Percentiles rank a stretch among this genome's conserved stretches.
These are phyloP conservation scores for Chaetomidium leptoderma DNA, from an alignment of 495 filamentous ascomycete species.

Conservation along the genomic window DNA sequence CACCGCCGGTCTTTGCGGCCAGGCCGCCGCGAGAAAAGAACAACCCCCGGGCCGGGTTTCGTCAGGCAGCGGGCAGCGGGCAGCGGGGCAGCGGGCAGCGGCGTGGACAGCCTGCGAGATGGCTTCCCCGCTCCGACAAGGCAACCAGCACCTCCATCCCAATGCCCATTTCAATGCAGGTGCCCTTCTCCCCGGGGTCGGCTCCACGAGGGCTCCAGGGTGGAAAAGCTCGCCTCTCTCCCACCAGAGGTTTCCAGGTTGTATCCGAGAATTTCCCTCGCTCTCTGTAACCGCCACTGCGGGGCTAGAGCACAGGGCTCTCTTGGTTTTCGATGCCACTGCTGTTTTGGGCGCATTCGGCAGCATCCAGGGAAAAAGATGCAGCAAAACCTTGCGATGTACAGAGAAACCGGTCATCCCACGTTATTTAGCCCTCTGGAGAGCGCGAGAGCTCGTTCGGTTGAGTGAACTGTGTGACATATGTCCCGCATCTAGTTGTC, in stretches of 20 bases:
- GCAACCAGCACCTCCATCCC: background rate
- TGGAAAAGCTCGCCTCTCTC: background rate
- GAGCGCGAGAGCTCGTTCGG: background rate
- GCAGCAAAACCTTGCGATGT: background rate
- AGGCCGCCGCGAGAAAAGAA: background rate
- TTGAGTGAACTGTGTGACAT: background rate
- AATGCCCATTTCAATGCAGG: background rate
- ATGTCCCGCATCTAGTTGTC: background rate
- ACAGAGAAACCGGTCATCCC: background rate
- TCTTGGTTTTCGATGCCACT: background rate
- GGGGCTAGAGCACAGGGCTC: background rate
- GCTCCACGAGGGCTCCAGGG: too few relatives aligned
- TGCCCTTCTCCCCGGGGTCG: too few relatives aligned
- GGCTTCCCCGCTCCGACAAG: conserved; percentile 1
- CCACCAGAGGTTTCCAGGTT: background rate
- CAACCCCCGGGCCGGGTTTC: background rate
- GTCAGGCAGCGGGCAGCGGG: conserved; percentile 1
- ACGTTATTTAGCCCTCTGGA: background rate
- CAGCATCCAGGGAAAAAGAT: background rate
- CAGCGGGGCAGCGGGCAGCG: too few relatives aligned
- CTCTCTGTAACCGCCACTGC: conserved; percentile 2
- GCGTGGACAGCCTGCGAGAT: background rate
- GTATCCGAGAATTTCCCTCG: background rate
- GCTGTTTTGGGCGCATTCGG: background rate
- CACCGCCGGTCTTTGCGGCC: too few relatives aligned